A percentile compares a stretch with the other conserved stretches of the same genome.
Conservation (phyloP, 148 eudicot species). For the Chenopodium quinoa region DNA sequence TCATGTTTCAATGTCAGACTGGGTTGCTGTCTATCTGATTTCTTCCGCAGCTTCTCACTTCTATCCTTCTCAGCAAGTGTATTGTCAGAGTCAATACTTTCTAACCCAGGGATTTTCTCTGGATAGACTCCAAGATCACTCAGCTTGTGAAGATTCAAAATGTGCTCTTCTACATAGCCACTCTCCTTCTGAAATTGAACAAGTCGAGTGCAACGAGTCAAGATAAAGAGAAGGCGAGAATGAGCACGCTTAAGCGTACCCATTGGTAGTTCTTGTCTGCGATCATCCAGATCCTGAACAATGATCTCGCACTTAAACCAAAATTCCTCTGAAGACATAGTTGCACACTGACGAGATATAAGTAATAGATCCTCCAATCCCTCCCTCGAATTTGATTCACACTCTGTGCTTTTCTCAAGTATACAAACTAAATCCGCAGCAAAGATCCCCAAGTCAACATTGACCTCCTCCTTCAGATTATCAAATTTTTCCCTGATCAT, state of each 20-base stretch:
- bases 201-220: slow-evolving; percentile 90
- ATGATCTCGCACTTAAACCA: slow-evolving; percentile 89
- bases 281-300: slow-evolving; percentile 88
- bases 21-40: slow-evolving; percentile 42
- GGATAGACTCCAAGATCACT: slow-evolving; percentile 96
- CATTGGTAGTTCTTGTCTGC: slow-evolving; percentile 84
- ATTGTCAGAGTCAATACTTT: slow-evolving; percentile 29
- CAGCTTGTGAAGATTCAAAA: slow-evolving; percentile 64
- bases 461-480: slow-evolving; percentile 87
- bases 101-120: slow-evolving; percentile 36
- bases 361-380: slow-evolving; percentile 77
- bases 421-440: slow-evolving; percentile 85
- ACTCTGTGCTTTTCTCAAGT: slow-evolving; percentile 55
- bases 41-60: slow-evolving; percentile 38
- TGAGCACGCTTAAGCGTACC: slow-evolving; percentile 81
- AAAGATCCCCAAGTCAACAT: slow-evolving; percentile 83
- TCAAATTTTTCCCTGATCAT: slow-evolving; percentile 89
- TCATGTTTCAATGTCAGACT: slow-evolving; percentile 39
- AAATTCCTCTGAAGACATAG: slow-evolving; percentile 82
- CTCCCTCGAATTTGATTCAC: slow-evolving; percentile 69
- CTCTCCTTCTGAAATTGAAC: slow-evolving; percentile 90
- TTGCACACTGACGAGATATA: slow-evolving; percentile 74
- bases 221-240: slow-evolving; percentile 88
- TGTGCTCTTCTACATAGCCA: slow-evolving; percentile 78
- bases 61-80: slow-evolving; percentile 33